Base-by-base conservation (phyloP, 2,329 filamentous ascomycete genomes). In the Aspergillus bombycis region DNA sequence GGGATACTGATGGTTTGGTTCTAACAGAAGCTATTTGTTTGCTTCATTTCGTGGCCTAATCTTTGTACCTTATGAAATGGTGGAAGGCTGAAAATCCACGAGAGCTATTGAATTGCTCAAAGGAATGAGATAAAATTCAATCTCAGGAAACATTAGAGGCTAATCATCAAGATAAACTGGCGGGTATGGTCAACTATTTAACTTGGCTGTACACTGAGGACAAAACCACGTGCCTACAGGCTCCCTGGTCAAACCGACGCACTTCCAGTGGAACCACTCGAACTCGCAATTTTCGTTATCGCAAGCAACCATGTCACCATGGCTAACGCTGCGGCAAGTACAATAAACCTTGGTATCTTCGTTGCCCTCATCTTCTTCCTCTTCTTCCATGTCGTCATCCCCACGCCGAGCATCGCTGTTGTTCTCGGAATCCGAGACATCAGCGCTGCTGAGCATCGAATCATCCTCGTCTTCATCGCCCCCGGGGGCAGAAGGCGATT, bases 251-350 rank as follows among this genome's bases (percentile, higher is more conserved):
- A 90, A 78, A 23, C 86, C 85, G 58, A 89, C 86, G 69, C 88
- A 90, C 46, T 83, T 85, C 74, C 88, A 83, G 79, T 90, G 88
- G 75, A 90, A 90, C 88, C 88, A 90, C 73, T 90, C 87, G 66
- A 86, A 84, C 14, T 84, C 83, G 76, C 88, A 90, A 62, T 82
- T 80, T 43, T 88, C 85, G 72, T 89, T 89, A 74, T 90, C 88
- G 71, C 88, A 90, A 14, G 86, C 88, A 46, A 90, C 85, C 88
- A 90, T 90, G 71, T 88, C 86, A 21, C 88, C 88, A 71, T 88
- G 89, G 66, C 83, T 86, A 43, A 89, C 87, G 66, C 86, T 85
- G 57, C 87, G 86, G 71, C 88, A 90, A 67, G 87, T 88, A 76
- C 88, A 90, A 72, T 89, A 90, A 46, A 86, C 84, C 65, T 85